A percentile compares a stretch with the other conserved stretches of the same genome.
These are phyloP conservation scores for Leccinum incarnatum DNA, from an alignment of 768 basidiomycete species.

Conservation along the genomic window DNA sequence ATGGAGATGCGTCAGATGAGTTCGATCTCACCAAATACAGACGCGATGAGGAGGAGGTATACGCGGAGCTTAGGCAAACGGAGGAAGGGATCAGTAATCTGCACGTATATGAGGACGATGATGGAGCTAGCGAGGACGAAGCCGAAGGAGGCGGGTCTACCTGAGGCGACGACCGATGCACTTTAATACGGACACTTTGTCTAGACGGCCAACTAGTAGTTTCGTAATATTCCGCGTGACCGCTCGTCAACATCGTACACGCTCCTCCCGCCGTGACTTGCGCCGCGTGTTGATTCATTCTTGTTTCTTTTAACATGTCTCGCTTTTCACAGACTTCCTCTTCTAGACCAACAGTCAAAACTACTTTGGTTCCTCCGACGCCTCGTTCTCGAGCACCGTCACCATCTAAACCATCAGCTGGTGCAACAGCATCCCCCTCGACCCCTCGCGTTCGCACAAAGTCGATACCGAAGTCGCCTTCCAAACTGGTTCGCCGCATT, in stretches of 20 bases:
- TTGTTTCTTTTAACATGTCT: slow-evolving; percentile 33
- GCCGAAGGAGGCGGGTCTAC: neutral
- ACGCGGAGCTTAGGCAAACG: slow-evolving; percentile 24
- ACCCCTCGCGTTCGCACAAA: slow-evolving; percentile 37
- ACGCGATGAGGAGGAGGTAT: slow-evolving; percentile 32
- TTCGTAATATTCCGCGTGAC: slow-evolving; percentile 23
- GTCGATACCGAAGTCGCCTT: slow-evolving; percentile 36
- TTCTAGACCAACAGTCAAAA: slow-evolving; percentile 31
- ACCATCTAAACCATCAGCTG: slow-evolving; percentile 29
- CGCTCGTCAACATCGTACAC: neutral
- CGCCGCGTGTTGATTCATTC: slow-evolving; percentile 5
- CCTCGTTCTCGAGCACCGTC: slow-evolving; percentile 33
- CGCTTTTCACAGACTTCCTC: slow-evolving; percentile 39
- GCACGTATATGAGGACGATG: slow-evolving; percentile 24
- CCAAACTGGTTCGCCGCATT: slow-evolving; percentile 27
- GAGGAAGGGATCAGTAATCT: slow-evolving; percentile 17
- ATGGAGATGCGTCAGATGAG: slow-evolving; percentile 40
- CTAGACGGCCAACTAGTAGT: slow-evolving; percentile 2
- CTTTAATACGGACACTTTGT: neutral
- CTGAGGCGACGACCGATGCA: slow-evolving; percentile 1
- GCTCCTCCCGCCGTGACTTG: neutral
- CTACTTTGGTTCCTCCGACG: slow-evolving; percentile 26
- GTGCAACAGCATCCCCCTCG: slow-evolving; percentile 22
- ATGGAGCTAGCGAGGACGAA: slow-evolving; percentile 6
- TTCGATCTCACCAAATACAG: slow-evolving; percentile 65